Evolutionary conservation across 306 rosid species (phyloP).

Genomic region (Cercis canadensis): DNA sequence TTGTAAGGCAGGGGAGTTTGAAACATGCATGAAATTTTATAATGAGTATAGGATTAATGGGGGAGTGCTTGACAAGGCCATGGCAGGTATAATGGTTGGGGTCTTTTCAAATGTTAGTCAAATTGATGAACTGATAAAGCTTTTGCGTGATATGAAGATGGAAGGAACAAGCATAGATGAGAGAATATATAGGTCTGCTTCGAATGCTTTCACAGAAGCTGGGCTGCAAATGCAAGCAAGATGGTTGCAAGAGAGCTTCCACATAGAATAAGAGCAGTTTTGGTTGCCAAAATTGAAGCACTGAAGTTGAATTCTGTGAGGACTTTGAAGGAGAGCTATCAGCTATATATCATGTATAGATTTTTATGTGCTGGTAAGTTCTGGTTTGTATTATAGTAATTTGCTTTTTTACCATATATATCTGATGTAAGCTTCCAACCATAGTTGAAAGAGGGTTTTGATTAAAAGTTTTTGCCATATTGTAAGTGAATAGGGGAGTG

Average conservation of each 20-base stretch:
- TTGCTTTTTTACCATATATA: background rate
- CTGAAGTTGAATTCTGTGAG: conserved; percentile 17
- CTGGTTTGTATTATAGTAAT: conserved; percentile 25
- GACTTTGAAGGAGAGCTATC: conserved; percentile 1
- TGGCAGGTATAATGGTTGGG: conserved; percentile 81
- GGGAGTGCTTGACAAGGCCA: conserved; percentile 65
- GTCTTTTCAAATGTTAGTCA: conserved; percentile 59
- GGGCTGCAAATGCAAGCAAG: conserved; percentile 62
- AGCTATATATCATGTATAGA: conserved; percentile 20
- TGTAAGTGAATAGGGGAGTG: too few species aligned
- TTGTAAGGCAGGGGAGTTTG: conserved; percentile 59
- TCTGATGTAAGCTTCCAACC: conserved; percentile 3
- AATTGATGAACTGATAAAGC: conserved; percentile 67
- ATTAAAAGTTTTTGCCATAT: too few species aligned
- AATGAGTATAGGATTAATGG: conserved; percentile 65
- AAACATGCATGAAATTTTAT: conserved; percentile 50
- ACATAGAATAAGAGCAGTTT: conserved; percentile 25
- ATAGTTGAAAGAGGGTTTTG: too few species aligned
- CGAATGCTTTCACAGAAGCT: conserved; percentile 70
- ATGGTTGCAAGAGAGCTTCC: conserved; percentile 63
- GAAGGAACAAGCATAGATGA: conserved; percentile 66
- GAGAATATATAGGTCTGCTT: conserved; percentile 69
- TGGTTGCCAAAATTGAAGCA: conserved; percentile 1
- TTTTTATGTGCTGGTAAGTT: conserved; percentile 10
- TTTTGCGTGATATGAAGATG: conserved; percentile 65